A percentile compares a stretch with the other conserved stretches of the same genome.
Conservation (phyloP, 2,329 filamentous ascomycete species). For the Neopestalotiopsis sp. region DNA sequence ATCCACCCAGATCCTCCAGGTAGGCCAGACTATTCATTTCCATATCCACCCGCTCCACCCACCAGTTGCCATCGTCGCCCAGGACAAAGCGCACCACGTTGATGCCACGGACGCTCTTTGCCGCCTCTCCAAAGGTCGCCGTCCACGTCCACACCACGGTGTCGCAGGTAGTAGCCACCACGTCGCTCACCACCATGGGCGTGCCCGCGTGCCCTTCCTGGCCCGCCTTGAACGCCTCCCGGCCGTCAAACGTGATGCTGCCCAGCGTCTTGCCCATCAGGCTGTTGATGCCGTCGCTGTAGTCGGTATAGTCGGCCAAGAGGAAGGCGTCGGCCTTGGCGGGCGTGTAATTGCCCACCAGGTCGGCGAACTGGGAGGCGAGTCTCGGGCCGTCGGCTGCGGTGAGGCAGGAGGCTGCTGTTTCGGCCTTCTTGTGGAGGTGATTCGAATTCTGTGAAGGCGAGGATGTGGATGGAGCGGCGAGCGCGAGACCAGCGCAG, state of each 20-base stretch:
- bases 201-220: neutral
- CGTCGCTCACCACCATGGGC: neutral
- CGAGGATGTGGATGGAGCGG: neutral
- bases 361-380: neutral
- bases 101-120: neutral
- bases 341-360: slow-evolving; percentile 3
- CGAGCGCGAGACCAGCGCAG: neutral
- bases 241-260: neutral
- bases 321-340: slow-evolving; percentile 2
- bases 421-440: neutral
- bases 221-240: neutral
- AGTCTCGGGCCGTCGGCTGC: neutral
- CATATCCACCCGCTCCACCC: slow-evolving; percentile 1
- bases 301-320: neutral
- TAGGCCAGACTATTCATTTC: slow-evolving; percentile 4
- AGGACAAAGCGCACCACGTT: neutral
- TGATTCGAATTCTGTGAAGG: neutral
- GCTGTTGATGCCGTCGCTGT: slow-evolving; percentile 8
- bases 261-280: neutral
- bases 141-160: slow-evolving; percentile 2
- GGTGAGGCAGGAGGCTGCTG: neutral
- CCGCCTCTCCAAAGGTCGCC: neutral
- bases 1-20: neutral
- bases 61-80: neutral
- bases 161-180: neutral